These are phyloP conservation scores for Sonneratia caseolaris DNA, from an alignment of 345 rosid genomes.

Conservation along the genomic window DNA sequence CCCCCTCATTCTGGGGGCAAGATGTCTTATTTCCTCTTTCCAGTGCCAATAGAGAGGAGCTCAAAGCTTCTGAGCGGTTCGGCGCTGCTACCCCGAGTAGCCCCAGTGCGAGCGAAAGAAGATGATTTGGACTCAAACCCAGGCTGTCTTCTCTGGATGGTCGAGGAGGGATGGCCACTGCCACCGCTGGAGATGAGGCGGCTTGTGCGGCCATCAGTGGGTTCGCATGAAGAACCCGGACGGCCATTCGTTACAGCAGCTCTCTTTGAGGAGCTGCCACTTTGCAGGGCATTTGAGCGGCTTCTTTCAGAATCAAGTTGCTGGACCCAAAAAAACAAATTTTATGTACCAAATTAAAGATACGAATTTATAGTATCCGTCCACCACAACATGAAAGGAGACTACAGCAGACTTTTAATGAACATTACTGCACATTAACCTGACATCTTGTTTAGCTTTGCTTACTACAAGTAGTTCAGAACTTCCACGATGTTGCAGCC, in stretches of 20 bases:
- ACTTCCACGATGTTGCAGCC: no score
- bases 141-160: conserved; percentile 49
- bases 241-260: conserved; percentile 42
- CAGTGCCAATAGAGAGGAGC: conserved; percentile 51
- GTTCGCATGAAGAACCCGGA: conserved; percentile 54
- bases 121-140: conserved; percentile 54
- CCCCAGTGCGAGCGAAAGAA: conserved; percentile 41
- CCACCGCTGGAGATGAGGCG: conserved; percentile 43
- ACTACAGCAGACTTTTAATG: no score
- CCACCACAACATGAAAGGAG: no score
- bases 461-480: no score
- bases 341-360: background rate
- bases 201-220: conserved; percentile 52
- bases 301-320: conserved; percentile 53
- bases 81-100: conserved; percentile 50
- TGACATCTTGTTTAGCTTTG: background rate
- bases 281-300: conserved; percentile 41
- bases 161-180: conserved; percentile 12
- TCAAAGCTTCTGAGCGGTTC: conserved; percentile 64
- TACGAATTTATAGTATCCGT: background rate
- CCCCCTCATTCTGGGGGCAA: no score
- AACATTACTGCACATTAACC: background rate
- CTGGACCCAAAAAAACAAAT: conserved; percentile 14
- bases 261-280: conserved; percentile 63
- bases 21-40: conserved; percentile 36